Evolutionary conservation across 2,329 filamentous ascomycete species (phyloP), one percentile per base, ranked within the genome.

Genomic region (Thermothelomyces thermophilus): DNA sequence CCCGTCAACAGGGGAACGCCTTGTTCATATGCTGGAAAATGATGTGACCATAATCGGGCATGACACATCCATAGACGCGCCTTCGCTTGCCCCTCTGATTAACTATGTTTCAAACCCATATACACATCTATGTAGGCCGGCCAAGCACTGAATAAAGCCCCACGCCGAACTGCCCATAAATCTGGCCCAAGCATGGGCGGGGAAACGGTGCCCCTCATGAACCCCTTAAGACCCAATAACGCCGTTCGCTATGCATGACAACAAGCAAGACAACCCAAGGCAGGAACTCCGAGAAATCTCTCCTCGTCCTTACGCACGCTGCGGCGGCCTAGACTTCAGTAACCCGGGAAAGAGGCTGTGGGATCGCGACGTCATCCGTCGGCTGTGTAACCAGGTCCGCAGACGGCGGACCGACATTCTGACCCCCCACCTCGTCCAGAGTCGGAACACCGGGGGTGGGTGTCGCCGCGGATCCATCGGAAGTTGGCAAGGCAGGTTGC

Each of bases 211-310:
- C 28, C 50, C 19, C 20, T 46, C 40, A 42, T 52, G 52, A 43
- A 14, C 26, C 37, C 26, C 26, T 6, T n/a, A 6, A 3, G n/a
- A 50, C 48, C 28, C 44, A 35, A 24, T n/a, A 63, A 63, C 62
- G 56, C 63, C 62, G 30, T 40, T 57, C 60, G 63, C 62, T 63
- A 62, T 63, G 62, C 58, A 52, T 39, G 41, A 41, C 11, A 47
- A 52, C 41, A 33, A 49, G 54, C 33, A 41, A 17, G 43, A 44
- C 14, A 16, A 9, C n/a, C n/a, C n/a, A 19, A 17, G 22, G 28
- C 7, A 31, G 20, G 26, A 28, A 17, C 26, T 9, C 39, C 19
- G 31, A 11, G 11, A 35, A 30, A 6, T 13, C 10, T n/a, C 11
- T 45, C 51, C 34, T 17, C 24, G n/a, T 35, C 11, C 35, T 6